phyloP scores from a whole-genome alignment of 2,329 filamentous ascomycete species.

The Hirsutella thompsonii region DNA sequence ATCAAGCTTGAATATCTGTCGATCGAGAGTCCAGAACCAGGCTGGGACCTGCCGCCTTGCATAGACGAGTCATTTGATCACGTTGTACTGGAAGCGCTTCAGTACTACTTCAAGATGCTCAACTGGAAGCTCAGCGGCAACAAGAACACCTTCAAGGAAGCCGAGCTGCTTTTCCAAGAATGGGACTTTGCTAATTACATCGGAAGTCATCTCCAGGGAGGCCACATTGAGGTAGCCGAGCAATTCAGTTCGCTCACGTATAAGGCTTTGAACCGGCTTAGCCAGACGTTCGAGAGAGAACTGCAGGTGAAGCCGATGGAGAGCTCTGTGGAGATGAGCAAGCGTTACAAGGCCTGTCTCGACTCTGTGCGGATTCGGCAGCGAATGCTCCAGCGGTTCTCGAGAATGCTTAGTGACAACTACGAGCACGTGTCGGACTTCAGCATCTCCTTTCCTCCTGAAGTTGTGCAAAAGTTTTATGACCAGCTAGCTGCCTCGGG shows the following conservation, averaged over 20 bases:
- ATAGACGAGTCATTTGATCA: conserved; percentile 94
- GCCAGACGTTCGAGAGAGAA: conserved; percentile 84
- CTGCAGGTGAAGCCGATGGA: conserved; percentile 76
- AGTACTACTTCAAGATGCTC: conserved; percentile 97
- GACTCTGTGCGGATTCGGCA: conserved; percentile 95
- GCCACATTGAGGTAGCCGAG: conserved; percentile 92
- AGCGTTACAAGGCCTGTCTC: conserved; percentile 87
- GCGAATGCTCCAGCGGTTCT: conserved; percentile 92
- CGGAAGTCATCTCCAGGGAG: conserved; percentile 78
- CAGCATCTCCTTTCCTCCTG: conserved; percentile 60
- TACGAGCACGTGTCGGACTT: conserved; percentile 97
- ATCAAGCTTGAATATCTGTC: conserved; percentile 83
- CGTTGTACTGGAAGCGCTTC: conserved; percentile 81
- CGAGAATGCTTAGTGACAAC: conserved; percentile 75
- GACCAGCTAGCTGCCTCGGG: conserved; percentile 69
- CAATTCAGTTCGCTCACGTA: conserved; percentile 92
- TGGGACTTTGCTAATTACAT: conserved; percentile 97
- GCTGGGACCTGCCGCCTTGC: conserved; percentile 91
- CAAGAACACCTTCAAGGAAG: conserved; percentile 98
- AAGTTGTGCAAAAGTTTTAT: conserved; percentile 62
- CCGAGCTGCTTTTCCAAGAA: conserved; percentile 91
- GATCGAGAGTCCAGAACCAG: conserved; percentile 75
- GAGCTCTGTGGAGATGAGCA: conserved; percentile 79
- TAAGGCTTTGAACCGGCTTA: conserved; percentile 80
- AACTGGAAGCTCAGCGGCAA: conserved; percentile 97